phyloP scores from a whole-genome alignment of 208 protist genomes.

The Trypanosomatidae sp. region DNA sequence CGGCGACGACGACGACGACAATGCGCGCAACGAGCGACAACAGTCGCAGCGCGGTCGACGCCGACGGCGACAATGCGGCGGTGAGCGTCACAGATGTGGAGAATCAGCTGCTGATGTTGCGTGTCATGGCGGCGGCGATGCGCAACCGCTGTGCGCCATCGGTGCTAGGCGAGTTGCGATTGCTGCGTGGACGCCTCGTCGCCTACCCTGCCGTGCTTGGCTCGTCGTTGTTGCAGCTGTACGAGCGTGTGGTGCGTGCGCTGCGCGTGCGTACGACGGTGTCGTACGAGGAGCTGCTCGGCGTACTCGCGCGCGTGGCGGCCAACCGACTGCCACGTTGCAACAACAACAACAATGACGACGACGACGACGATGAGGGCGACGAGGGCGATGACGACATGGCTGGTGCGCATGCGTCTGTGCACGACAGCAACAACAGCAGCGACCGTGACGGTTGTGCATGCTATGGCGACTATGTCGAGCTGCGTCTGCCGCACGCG shows the following conservation, averaged over 20 bases:
- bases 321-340: slow-evolving; percentile 71
- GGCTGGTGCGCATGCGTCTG: too few species aligned
- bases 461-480: slow-evolving; percentile 31
- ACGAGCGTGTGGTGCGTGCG: slow-evolving; percentile 50
- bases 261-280: slow-evolving; percentile 48
- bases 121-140: slow-evolving; percentile 37
- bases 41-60: not conserved
- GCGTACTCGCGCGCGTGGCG: slow-evolving; percentile 42
- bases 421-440: too few species aligned
- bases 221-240: slow-evolving; percentile 48
- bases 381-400: too few species aligned
- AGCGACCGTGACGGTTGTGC: too few species aligned
- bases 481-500: slow-evolving; percentile 45
- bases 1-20: slow-evolving; percentile 16
- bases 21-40: not conserved
- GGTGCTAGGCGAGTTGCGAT: slow-evolving; percentile 52
- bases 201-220: slow-evolving; percentile 43
- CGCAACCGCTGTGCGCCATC: slow-evolving; percentile 39
- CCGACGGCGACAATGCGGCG: not conserved
- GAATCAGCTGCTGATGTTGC: slow-evolving; percentile 57
- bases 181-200: slow-evolving; percentile 44
- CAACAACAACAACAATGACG: too few species aligned
- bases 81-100: not conserved
- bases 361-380: too few species aligned
- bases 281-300: slow-evolving; percentile 72